Evolutionary conservation across 345 rosid species (phyloP), one percentile per base, ranked within the genome.

Genomic region (Euphorbia pulcherrima): DNA sequence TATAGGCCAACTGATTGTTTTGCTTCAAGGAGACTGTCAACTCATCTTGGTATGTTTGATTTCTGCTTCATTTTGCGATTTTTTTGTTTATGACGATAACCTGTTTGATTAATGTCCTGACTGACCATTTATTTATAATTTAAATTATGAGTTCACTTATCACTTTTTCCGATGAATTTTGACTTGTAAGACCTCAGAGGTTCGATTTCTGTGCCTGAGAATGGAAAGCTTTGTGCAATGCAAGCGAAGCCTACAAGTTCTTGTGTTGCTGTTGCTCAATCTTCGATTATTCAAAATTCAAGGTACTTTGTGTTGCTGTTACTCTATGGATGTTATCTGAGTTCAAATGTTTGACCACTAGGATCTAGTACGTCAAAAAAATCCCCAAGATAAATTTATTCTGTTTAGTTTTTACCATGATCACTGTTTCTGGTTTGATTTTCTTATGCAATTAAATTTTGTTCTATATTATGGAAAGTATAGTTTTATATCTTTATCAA

Each of bases 41-140:
- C 82, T 80, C 79, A 70, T 62, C 77, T 80, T 70, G 92, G 98
- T 93, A 83, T 60, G 73, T 70, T 67, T 76, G 8, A 6, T 60
- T 69, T 51, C 9, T 56, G 61, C 44, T 12, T 6, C 44, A 4
- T 6, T 39, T 9, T 39, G 44, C 6, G 10, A 39, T 39, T 39
- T 39, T 39, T 39, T 12, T 39, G 6, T 5, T 39, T 39, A 33
- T 33, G 37, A 33, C 7, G 37, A 33, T 33, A 2, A 33, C 37
- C 7, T 33, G 37, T 33, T 52, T 51, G 13, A 47, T 51, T 72
- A 1, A 1, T 54, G 72, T 21, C 10, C 56, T 55, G 47, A 27
- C 60, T 55, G 39, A 60, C 44, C 57, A 50, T 14, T 51, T 21
- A 50, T 9, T 18, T 47, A 60, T 44, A 53, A 50, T 14, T 51